phyloP scores from a whole-genome alignment of 768 basidiomycete genomes.

The Cytidiella melzeri region DNA sequence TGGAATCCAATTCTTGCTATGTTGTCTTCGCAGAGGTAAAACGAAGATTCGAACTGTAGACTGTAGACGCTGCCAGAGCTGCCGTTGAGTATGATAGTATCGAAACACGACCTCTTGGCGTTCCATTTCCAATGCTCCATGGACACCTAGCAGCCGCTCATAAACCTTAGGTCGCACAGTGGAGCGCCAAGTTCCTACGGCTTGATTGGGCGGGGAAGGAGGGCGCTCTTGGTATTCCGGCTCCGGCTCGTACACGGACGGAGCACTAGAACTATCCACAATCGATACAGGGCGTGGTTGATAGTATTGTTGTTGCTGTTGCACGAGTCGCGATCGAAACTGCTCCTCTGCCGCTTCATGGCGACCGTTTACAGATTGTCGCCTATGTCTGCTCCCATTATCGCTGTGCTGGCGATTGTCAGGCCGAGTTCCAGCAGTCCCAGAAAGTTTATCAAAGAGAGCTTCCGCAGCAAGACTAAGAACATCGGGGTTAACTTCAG shows the following conservation, averaged over 20 bases:
- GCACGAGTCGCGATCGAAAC: not conserved
- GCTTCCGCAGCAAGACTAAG: slow-evolving; percentile 44
- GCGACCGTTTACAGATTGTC: not conserved
- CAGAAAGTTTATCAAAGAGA: slow-evolving; percentile 36
- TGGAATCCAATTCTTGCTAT: slow-evolving; percentile 69
- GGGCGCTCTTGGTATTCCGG: not conserved
- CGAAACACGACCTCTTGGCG: slow-evolving; percentile 67
- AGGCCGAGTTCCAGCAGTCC: slow-evolving; percentile 2
- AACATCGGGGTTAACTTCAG: not conserved
- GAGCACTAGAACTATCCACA: slow-evolving; percentile 7
- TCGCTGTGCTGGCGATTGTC: not conserved
- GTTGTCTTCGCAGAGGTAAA: slow-evolving; percentile 66
- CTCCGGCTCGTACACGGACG: slow-evolving; percentile 14
- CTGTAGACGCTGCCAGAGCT: slow-evolving; percentile 61
- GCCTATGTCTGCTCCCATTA: not conserved
- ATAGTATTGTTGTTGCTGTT: too few relatives aligned
- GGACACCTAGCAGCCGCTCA: slow-evolving; percentile 29
- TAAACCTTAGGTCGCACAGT: slow-evolving; percentile 28
- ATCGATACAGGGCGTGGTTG: not conserved
- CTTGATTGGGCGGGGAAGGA: slow-evolving; percentile 2
- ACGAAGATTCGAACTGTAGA: slow-evolving; percentile 69
- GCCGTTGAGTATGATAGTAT: slow-evolving; percentile 60
- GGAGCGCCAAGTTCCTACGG: slow-evolving; percentile 14
- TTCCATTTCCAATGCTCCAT: slow-evolving; percentile 47
- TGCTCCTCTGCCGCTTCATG: not conserved